phyloP scores from a whole-genome alignment of 768 basidiomycete species.

The Leucocoprinus leucothites region DNA sequence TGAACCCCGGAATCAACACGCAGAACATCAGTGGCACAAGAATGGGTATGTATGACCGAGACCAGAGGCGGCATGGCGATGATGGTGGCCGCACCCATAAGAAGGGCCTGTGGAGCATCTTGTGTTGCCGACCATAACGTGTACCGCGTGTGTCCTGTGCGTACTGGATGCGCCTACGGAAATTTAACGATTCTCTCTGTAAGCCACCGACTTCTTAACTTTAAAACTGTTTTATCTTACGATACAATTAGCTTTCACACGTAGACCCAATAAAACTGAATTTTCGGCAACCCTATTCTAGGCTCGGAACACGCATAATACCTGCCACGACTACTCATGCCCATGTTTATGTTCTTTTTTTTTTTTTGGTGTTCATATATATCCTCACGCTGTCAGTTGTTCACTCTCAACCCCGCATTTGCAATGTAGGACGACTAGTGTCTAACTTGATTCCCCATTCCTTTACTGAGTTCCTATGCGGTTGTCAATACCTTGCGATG shows the following conservation, averaged over 20 bases:
- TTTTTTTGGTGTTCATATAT: conserved; percentile 6
- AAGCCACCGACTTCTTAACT: not conserved
- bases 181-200: not conserved
- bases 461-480: conserved; percentile 15
- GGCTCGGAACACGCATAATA: conserved; percentile 5
- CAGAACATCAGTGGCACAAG: conserved; percentile 36
- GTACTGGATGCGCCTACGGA: conserved; percentile 25
- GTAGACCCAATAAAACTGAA: conserved; percentile 7
- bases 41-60: conserved; percentile 67
- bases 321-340: conserved; percentile 6
- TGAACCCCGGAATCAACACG: conserved; percentile 38
- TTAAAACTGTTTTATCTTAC: not conserved
- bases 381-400: conserved; percentile 9
- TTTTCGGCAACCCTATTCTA: conserved; percentile 2
- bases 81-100: conserved; percentile 62
- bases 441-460: conserved; percentile 18
- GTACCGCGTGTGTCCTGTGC: not conserved
- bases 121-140: conserved; percentile 66
- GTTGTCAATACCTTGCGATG: conserved; percentile 16
- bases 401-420: conserved; percentile 1
- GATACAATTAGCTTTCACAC: conserved; percentile 7
- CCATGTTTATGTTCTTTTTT: conserved; percentile 2
- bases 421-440: conserved; percentile 1
- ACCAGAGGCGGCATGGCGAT: conserved; percentile 51
- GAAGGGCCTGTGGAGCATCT: conserved; percentile 57